Evolutionary conservation across 768 basidiomycete genomes (phyloP).

Genomic region (Cyclocybe cylindracea): DNA sequence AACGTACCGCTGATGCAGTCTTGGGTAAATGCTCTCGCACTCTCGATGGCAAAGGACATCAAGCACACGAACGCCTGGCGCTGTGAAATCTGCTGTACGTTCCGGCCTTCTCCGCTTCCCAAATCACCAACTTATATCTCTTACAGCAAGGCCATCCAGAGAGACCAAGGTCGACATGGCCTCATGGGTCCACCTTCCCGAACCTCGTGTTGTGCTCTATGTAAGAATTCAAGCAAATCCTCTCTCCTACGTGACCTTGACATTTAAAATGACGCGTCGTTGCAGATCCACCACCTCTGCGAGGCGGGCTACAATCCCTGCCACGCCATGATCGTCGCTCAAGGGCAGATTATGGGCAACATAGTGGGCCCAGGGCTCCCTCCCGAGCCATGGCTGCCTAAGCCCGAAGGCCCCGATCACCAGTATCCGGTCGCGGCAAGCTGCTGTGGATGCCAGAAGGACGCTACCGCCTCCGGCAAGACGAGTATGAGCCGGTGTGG

Average conservation of each 20-base stretch:
- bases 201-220: constrained; percentile 8
- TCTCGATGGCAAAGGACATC: no score
- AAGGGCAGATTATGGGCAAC: not conserved
- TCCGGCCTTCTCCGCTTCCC: no score
- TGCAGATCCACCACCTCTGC: constrained; percentile 13
- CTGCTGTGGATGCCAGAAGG: constrained; percentile 16
- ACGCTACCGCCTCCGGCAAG: constrained; percentile 5
- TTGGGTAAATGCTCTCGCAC: no score
- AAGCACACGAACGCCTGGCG: no score
- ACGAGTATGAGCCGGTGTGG: constrained; percentile 14
- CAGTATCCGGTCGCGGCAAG: constrained; percentile 15
- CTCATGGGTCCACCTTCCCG: constrained; percentile 6
- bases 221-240: not conserved
- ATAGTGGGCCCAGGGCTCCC: not conserved
- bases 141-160: constrained; percentile 7
- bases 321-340: not conserved
- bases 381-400: not conserved
- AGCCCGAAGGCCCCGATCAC: not conserved
- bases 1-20: no score
- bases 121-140: not conserved
- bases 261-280: not conserved
- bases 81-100: no score
- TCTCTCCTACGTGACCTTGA: no score
- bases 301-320: constrained; percentile 10
- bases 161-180: constrained; percentile 9